phyloP scores from a whole-genome alignment of 441 rosid genomes.

The Monsonia emarginata region DNA sequence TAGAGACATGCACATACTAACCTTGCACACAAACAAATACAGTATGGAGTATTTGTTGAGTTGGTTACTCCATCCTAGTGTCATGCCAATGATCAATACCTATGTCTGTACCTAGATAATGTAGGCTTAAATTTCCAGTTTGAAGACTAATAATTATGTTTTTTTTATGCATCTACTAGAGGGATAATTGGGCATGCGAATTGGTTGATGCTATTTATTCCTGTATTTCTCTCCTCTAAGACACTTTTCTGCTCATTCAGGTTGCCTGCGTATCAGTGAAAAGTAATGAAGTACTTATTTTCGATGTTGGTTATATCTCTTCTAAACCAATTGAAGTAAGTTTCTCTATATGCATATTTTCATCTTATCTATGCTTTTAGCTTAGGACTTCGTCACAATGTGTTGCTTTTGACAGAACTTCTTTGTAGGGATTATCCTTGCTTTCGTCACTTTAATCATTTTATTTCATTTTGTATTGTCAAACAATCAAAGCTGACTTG shows the following conservation, averaged over 20 bases:
- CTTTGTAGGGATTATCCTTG: not conserved
- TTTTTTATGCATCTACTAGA: constrained; percentile 2
- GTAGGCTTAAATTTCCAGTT: not conserved
- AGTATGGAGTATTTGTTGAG: too few species aligned
- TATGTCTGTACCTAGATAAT: not conserved
- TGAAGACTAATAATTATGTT: not conserved
- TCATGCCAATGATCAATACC: too few species aligned
- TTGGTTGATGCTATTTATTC: not conserved
- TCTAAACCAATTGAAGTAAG: constrained; percentile 64
- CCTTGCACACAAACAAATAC: too few species aligned
- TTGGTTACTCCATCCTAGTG: too few species aligned
- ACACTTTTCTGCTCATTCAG: constrained; percentile 29
- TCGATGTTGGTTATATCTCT: constrained; percentile 69
- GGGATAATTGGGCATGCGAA: not conserved
- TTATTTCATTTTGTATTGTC: not conserved
- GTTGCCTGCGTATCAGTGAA: constrained; percentile 64
- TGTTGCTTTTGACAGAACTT: not conserved
- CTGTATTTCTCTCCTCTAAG: not conserved
- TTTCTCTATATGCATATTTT: constrained; percentile 6
- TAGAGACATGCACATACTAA: too few species aligned
- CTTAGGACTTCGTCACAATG: not conserved
- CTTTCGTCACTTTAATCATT: not conserved
- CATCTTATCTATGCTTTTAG: constrained; percentile 5
- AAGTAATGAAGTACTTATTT: constrained; percentile 48
- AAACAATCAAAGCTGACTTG: not conserved